Evolutionary conservation across 2,329 filamentous ascomycete species (phyloP).

Genomic region (Bipolaris oryzae): DNA sequence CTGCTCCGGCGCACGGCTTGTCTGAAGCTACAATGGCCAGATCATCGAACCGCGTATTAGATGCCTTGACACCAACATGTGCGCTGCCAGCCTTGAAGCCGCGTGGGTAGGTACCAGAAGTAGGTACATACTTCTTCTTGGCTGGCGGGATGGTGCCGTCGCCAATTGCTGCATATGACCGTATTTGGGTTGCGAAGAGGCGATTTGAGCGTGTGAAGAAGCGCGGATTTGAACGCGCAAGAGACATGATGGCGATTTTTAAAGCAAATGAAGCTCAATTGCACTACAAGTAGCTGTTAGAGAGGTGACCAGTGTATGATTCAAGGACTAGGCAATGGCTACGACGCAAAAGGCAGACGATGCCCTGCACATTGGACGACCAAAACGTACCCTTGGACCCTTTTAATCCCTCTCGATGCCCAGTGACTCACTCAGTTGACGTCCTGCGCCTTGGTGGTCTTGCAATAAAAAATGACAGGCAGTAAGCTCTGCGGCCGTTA

Average conservation of each 20-base stretch:
- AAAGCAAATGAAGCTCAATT: neutral
- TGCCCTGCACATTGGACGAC: neutral
- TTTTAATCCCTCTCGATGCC: slow-evolving; percentile 1
- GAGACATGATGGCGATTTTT: slow-evolving; percentile 32
- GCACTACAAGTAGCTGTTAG: slow-evolving; percentile 11
- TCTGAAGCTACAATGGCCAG: slow-evolving; percentile 88
- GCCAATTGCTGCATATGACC: slow-evolving; percentile 65
- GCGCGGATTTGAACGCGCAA: slow-evolving; percentile 39
- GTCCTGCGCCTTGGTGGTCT: slow-evolving; percentile 23
- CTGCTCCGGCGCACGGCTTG: slow-evolving; percentile 81
- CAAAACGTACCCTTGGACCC: slow-evolving; percentile 11
- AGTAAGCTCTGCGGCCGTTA: slow-evolving; percentile 22
- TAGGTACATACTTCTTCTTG: slow-evolving; percentile 91
- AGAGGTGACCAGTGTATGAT: slow-evolving; percentile 3
- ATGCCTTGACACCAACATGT: slow-evolving; percentile 90
- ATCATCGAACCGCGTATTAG: slow-evolving; percentile 90
- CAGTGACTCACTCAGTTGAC: slow-evolving; percentile 26
- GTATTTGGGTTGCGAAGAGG: slow-evolving; percentile 48
- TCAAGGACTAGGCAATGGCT: neutral
- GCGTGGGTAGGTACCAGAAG: slow-evolving; percentile 82
- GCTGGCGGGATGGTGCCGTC: slow-evolving; percentile 69
- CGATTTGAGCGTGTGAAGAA: slow-evolving; percentile 34
- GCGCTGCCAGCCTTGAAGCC: slow-evolving; percentile 88
- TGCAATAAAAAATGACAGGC: slow-evolving; percentile 5
- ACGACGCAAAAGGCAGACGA: slow-evolving; percentile 1